Percentiles rank a stretch among this genome's conserved stretches.
These are phyloP conservation scores for Saturnispora ahearnii DNA, from an alignment of 805 yeast genomes.

Conservation along the genomic window DNA sequence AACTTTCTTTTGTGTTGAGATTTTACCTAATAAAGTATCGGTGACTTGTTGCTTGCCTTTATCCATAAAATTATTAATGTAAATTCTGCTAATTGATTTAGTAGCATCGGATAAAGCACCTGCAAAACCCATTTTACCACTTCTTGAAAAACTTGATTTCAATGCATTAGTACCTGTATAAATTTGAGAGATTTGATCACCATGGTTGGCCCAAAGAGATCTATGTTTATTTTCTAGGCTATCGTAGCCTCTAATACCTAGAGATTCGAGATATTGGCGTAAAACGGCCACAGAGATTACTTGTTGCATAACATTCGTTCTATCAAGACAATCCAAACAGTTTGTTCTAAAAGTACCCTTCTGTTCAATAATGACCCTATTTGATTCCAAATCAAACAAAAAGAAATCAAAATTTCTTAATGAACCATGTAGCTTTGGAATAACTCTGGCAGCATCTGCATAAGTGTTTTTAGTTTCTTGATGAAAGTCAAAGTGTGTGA, in stretches of 20 bases:
- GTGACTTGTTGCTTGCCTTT: constrained; percentile 83
- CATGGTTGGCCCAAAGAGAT: constrained; percentile 95
- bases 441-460: constrained; percentile 65
- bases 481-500: constrained; percentile 90
- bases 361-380: constrained; percentile 61
- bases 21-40: constrained; percentile 76
- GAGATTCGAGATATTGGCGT: constrained; percentile 34
- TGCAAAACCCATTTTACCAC: constrained; percentile 93
- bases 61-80: constrained; percentile 93
- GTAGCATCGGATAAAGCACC: constrained; percentile 97
- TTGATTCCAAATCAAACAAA: constrained; percentile 50
- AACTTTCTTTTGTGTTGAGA: constrained; percentile 63
- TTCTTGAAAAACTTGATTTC: constrained; percentile 87
- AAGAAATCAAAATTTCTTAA: constrained; percentile 77
- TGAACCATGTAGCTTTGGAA: constrained; percentile 55
- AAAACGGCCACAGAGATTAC: constrained; percentile 68
- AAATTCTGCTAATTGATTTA: constrained; percentile 88
- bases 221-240: constrained; percentile 70
- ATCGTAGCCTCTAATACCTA: constrained; percentile 25
- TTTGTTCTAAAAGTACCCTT: constrained; percentile 88
- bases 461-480: constrained; percentile 86
- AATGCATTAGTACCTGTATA: constrained; percentile 97
- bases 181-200: constrained; percentile 90
- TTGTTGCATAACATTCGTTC: constrained; percentile 87
- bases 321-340: constrained; percentile 89